Evolutionary conservation across 495 filamentous ascomycete genomes (phyloP).

Genomic region (Lophiotrema nucula): DNA sequence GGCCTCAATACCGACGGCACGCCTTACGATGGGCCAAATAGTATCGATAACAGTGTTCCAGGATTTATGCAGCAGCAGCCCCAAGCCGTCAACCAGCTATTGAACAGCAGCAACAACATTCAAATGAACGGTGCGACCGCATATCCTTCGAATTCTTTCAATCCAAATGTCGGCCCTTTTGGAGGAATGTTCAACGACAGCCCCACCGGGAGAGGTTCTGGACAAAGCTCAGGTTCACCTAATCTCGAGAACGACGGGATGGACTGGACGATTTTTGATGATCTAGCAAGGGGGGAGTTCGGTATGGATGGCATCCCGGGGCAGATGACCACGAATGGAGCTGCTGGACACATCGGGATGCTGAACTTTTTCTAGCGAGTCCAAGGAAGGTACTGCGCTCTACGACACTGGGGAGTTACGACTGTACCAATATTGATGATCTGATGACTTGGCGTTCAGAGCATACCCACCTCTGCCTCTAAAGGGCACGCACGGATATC

Average conservation of each 20-base stretch:
- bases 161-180: not conserved
- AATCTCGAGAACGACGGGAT: constrained; percentile 8
- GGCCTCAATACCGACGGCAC: not conserved
- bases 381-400: not conserved
- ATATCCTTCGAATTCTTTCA: not conserved
- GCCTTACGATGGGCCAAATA: not conserved
- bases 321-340: not conserved
- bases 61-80: not conserved
- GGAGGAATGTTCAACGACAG: constrained; percentile 4
- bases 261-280: constrained; percentile 33
- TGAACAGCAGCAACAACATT: too few relatives aligned
- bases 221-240: constrained; percentile 11
- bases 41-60: not conserved
- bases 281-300: constrained; percentile 31
- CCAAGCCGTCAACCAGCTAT: not conserved
- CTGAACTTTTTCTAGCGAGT: not conserved
- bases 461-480: not conserved
- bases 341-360: not conserved
- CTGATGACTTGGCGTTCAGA: not conserved
- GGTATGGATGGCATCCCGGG: constrained; percentile 17
- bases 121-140: too few relatives aligned
- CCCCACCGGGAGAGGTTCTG: not conserved
- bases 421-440: not conserved
- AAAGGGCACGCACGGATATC: not conserved
- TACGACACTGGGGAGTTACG: not conserved